Conservation (phyloP, 306 rosid genomes). For the Prunus armeniaca region DNA sequence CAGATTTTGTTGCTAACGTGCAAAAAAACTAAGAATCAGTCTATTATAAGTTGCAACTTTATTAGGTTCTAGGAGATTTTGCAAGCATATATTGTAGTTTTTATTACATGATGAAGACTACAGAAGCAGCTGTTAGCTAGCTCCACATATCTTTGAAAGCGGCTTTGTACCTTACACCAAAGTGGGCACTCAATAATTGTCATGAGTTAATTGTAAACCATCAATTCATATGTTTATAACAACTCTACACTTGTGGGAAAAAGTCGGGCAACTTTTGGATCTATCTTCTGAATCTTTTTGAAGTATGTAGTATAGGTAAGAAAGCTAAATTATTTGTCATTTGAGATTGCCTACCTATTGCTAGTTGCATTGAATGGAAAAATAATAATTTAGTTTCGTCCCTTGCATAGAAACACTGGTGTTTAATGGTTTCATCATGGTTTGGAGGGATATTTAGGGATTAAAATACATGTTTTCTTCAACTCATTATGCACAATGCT, state of each 20-base stretch:
- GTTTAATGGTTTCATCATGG: too few relatives aligned
- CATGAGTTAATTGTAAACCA: conserved; percentile 4
- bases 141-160: conserved; percentile 24
- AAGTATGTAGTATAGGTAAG: background rate
- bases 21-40: background rate
- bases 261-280: background rate
- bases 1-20: background rate
- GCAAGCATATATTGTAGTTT: conserved; percentile 12
- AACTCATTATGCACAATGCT: too few relatives aligned
- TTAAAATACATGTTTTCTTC: background rate
- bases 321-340: conserved; percentile 4
- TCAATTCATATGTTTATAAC: background rate
- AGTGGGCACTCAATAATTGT: conserved; percentile 12
- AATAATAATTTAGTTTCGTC: background rate
- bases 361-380: background rate
- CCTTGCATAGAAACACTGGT: too few relatives aligned
- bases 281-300: background rate
- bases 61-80: background rate
- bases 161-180: conserved; percentile 9
- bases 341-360: background rate
- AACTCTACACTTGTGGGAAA: background rate
- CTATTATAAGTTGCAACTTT: background rate
- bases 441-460: background rate
- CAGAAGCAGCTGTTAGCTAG: conserved; percentile 8
- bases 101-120: background rate